A percentile compares a stretch with the other conserved stretches of the same genome.
Evolutionary conservation across 106 monocot species (phyloP).

Genomic region (Dactylorhiza incarnata): DNA sequence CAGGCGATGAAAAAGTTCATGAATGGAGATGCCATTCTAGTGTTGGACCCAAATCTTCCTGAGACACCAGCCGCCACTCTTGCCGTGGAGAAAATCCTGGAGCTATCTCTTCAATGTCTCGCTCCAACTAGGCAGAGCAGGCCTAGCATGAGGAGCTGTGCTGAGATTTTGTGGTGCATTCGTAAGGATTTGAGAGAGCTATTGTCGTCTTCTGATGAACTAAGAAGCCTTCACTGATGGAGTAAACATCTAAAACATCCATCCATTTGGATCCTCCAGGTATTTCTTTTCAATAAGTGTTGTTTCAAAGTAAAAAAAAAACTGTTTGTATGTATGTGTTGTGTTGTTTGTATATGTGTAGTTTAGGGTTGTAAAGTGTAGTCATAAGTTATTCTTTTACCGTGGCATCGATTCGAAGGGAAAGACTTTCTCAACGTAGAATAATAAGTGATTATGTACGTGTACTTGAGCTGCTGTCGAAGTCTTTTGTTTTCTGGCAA

Average conservation of each 20-base stretch:
- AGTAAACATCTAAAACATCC: neutral
- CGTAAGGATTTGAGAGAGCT: conserved; percentile 23
- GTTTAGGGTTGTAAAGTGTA: neutral
- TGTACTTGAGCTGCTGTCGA: neutral
- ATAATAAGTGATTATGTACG: neutral
- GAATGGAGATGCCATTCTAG: conserved; percentile 16
- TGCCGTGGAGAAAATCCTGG: conserved; percentile 17
- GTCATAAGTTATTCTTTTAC: neutral
- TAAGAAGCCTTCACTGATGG: neutral
- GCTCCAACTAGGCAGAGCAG: conserved; percentile 14
- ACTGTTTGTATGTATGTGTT: neutral
- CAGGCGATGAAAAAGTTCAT: conserved; percentile 24
- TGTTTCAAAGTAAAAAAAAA: neutral
- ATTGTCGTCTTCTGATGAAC: conserved; percentile 10
- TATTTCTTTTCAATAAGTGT: neutral
- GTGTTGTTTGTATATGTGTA: neutral
- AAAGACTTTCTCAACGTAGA: neutral
- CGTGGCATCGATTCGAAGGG: neutral
- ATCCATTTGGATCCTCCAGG: neutral
- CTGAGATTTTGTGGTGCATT: conserved; percentile 18
- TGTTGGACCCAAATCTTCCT: conserved; percentile 10
- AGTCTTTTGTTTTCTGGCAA: neutral
- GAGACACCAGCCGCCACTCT: conserved; percentile 12
- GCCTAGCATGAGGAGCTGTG: conserved; percentile 21
- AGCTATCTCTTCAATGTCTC: conserved; percentile 17